Evolutionary conservation across 345 rosid genomes (phyloP).

Genomic region (Syzygium aromaticum): DNA sequence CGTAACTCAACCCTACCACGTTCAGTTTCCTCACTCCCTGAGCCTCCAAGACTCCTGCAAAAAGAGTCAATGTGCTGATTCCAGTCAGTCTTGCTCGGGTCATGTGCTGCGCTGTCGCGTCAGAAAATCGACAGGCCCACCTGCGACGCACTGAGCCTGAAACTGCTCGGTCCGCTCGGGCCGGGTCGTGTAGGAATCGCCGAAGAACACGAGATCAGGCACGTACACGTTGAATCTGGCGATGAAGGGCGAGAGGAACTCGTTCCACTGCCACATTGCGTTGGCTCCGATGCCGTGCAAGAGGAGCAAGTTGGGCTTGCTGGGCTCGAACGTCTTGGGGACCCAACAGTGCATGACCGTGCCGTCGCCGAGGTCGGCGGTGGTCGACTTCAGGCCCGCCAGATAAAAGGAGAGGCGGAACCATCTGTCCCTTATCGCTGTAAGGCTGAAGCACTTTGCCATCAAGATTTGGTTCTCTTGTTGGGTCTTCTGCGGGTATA

Average conservation of each 20-base stretch:
- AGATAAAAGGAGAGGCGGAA: slow-evolving; percentile 42
- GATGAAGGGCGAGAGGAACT: not conserved
- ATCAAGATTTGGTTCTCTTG: not conserved
- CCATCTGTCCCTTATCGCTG: slow-evolving; percentile 52
- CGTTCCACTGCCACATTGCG: slow-evolving; percentile 14
- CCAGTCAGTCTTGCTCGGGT: not conserved
- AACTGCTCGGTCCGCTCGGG: slow-evolving; percentile 6
- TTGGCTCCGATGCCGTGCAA: slow-evolving; percentile 14
- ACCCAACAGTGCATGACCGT: slow-evolving; percentile 11
- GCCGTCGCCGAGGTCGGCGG: slow-evolving; percentile 14
- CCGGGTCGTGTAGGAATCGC: slow-evolving; percentile 12
- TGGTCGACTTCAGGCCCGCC: slow-evolving; percentile 44
- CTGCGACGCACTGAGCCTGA: slow-evolving; percentile 8
- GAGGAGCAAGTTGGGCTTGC: slow-evolving; percentile 7
- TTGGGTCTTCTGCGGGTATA: not conserved
- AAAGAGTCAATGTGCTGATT: not conserved
- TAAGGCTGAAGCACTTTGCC: slow-evolving; percentile 50
- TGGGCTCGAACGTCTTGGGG: slow-evolving; percentile 1
- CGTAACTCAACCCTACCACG: slow-evolving; percentile 17
- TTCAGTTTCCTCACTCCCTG: slow-evolving; percentile 3
- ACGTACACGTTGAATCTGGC: slow-evolving; percentile 8
- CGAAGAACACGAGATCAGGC: slow-evolving; percentile 17
- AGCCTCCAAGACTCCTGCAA: not conserved
- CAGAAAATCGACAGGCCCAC: not conserved
- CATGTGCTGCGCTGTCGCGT: not conserved